Percentiles rank a stretch among this genome's conserved stretches.
These are phyloP conservation scores for Viola odorata DNA, from an alignment of 345 rosid genomes.

Conservation along the genomic window DNA sequence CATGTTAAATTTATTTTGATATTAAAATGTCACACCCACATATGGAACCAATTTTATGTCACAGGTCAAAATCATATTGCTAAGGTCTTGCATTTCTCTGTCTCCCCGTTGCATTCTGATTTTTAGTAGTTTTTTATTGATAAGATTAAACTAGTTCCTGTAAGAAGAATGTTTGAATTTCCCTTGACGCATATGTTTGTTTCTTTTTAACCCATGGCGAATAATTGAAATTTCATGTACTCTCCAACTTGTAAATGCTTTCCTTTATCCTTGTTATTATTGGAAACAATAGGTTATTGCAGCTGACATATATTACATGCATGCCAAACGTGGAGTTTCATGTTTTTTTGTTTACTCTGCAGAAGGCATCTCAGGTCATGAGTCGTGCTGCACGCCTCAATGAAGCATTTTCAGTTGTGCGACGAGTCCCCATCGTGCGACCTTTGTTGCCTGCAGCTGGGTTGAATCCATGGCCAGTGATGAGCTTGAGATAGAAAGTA, in stretches of 20 bases:
- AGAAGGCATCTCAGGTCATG: slow-evolving; percentile 69
- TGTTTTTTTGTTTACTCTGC: slow-evolving; percentile 15
- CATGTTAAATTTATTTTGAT: too few species aligned
- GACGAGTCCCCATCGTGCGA: slow-evolving; percentile 67
- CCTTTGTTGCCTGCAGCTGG: slow-evolving; percentile 65
- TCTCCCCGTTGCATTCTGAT: too few species aligned
- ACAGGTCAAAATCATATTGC: too few species aligned
- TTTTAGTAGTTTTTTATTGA: too few species aligned
- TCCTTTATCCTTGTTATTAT: background rate
- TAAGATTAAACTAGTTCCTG: too few species aligned
- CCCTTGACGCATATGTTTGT: background rate
- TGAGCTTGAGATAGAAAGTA: slow-evolving; percentile 54
- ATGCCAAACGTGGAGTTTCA: background rate
- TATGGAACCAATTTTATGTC: too few species aligned
- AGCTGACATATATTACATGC: background rate
- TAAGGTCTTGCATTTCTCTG: too few species aligned
- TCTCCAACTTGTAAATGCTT: background rate
- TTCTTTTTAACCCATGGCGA: background rate
- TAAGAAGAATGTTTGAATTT: too few species aligned
- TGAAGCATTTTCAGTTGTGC: slow-evolving; percentile 81
- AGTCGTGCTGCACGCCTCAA: slow-evolving; percentile 74
- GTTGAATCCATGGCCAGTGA: slow-evolving; percentile 72
- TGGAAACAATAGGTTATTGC: background rate
- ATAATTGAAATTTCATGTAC: background rate
- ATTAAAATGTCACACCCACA: too few species aligned